Conservation (phyloP, 352 stramenopile species). For the Elongisporangium prolatum region DNA sequence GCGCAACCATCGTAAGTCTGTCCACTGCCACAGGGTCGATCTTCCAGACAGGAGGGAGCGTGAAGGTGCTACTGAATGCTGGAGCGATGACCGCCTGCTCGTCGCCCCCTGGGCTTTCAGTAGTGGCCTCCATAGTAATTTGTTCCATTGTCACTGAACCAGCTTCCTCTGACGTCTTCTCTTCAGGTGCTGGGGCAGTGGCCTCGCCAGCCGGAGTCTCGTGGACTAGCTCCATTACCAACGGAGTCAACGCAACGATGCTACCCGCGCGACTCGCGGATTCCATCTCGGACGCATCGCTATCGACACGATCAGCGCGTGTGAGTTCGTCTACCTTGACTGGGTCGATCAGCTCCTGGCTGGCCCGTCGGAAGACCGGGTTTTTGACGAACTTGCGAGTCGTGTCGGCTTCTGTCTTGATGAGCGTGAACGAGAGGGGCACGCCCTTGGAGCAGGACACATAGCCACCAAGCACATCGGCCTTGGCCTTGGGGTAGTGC, state of each 20-base stretch:
- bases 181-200: neutral
- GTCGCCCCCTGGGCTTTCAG: neutral
- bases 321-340: slow-evolving; percentile 44
- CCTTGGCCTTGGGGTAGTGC: slow-evolving; percentile 44
- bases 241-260: slow-evolving; percentile 12
- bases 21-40: neutral
- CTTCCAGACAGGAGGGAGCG: neutral
- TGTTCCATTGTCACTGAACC: neutral
- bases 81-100: neutral
- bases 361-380: slow-evolving; percentile 37
- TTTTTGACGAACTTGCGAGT: slow-evolving; percentile 40
- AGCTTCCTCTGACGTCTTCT: neutral
- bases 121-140: neutral
- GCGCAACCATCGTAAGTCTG: neutral
- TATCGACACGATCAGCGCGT: slow-evolving; percentile 34
- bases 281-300: slow-evolving; percentile 42
- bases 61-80: neutral
- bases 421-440: slow-evolving; percentile 34
- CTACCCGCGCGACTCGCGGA: slow-evolving; percentile 38
- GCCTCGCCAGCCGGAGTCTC: neutral
- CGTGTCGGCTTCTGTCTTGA: slow-evolving; percentile 21
- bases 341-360: slow-evolving; percentile 28
- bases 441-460: slow-evolving; percentile 44
- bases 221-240: slow-evolving; percentile 10
- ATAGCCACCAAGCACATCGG: slow-evolving; percentile 32